Evolutionary conservation across 2,329 filamentous ascomycete genomes (phyloP).

Genomic region (Colletotrichum costaricense): DNA sequence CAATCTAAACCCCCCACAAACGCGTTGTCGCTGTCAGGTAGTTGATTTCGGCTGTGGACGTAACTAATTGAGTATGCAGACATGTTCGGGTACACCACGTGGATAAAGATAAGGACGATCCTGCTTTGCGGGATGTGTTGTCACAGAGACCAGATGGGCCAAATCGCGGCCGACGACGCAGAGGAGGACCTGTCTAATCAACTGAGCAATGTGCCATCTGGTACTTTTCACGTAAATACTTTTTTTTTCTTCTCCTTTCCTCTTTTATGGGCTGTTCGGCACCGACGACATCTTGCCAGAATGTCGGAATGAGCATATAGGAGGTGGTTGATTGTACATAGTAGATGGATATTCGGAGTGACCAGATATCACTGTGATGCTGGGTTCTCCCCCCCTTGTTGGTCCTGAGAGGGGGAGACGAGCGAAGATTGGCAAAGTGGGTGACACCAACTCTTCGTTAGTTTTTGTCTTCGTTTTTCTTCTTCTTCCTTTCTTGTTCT

Average conservation of each 20-base stretch:
- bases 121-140: conserved; percentile 82
- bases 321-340: conserved; percentile 24
- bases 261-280: not conserved
- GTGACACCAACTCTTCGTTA: not conserved
- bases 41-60: not conserved
- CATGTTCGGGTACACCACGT: conserved; percentile 93
- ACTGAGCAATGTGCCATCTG: not conserved
- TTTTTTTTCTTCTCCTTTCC: not conserved
- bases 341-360: conserved; percentile 1
- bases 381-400: not conserved
- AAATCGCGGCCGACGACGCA: conserved; percentile 80
- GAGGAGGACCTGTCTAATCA: conserved; percentile 55
- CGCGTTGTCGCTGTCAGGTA: not conserved
- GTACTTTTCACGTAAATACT: conserved; percentile 26
- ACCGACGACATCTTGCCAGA: not conserved
- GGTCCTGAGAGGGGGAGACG: not conserved
- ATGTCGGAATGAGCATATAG: not conserved
- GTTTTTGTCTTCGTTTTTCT: not conserved
- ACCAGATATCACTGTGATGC: not conserved
- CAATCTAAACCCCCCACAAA: not conserved
- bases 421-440: not conserved
- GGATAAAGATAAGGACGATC: conserved; percentile 91
- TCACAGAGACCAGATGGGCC: conserved; percentile 87
- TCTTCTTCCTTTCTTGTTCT: not conserved
- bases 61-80: conserved; percentile 55